Conservation (phyloP, 768 basidiomycete species). For the Neoboletus magnificus region DNA sequence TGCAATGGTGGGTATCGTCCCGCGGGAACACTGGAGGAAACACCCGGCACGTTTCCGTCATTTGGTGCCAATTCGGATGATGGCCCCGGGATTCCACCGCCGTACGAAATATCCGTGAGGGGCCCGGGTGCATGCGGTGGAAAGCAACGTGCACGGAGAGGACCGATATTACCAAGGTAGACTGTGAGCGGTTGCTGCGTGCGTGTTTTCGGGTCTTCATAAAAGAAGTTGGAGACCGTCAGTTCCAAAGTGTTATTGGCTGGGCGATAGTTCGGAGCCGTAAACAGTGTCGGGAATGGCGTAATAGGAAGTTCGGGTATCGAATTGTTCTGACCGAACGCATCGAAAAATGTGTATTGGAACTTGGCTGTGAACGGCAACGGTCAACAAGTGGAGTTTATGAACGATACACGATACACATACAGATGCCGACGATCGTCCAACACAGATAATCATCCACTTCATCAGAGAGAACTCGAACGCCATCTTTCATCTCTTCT, state of each 20-base stretch:
- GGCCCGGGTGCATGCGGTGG: slow-evolving; percentile 69
- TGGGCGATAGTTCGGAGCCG: slow-evolving; percentile 70
- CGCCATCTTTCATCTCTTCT: slow-evolving; percentile 78
- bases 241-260: slow-evolving; percentile 74
- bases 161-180: slow-evolving; percentile 87
- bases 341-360: slow-evolving; percentile 93
- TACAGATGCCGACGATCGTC: slow-evolving; percentile 95
- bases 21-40: slow-evolving; percentile 24
- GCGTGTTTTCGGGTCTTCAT: slow-evolving; percentile 63
- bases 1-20: slow-evolving; percentile 63
- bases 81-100: slow-evolving; percentile 43
- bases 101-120: slow-evolving; percentile 60
- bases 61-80: slow-evolving; percentile 30
- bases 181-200: slow-evolving; percentile 75
- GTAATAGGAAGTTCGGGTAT: slow-evolving; percentile 82
- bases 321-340: slow-evolving; percentile 73
- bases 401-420: slow-evolving; percentile 30
- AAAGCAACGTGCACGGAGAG: slow-evolving; percentile 74
- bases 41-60: slow-evolving; percentile 19
- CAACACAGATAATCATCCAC: slow-evolving; percentile 95
- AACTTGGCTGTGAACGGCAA: slow-evolving; percentile 64
- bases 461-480: slow-evolving; percentile 74
- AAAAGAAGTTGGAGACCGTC: slow-evolving; percentile 87
- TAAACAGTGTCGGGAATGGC: slow-evolving; percentile 85
- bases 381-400: slow-evolving; percentile 18